A percentile compares a stretch with the other conserved stretches of the same genome.
Conservation (phyloP, 371 early-diverging fungal species). For the Mucor ambiguus region DNA sequence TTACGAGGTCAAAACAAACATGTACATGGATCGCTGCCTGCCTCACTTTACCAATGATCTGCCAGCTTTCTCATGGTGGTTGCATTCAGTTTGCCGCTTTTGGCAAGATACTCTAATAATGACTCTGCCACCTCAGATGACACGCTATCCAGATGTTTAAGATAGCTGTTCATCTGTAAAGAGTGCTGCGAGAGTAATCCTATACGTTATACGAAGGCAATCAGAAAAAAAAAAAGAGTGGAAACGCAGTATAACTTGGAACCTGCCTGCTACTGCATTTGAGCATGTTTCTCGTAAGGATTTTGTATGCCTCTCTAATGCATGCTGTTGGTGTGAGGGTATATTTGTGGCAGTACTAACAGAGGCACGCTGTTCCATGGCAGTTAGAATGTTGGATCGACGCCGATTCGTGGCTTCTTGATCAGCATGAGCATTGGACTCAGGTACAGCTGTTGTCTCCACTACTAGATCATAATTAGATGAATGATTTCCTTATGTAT, state of each 20-base stretch:
- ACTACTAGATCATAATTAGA: not conserved
- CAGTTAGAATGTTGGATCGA: slow-evolving; percentile 17
- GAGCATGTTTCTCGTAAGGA: slow-evolving; percentile 34
- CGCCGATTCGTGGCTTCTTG: not conserved
- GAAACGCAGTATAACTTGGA: not conserved
- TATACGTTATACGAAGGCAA: slow-evolving; percentile 6
- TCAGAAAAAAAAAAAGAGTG: too few relatives aligned
- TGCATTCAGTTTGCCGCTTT: slow-evolving; percentile 31
- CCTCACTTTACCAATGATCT: slow-evolving; percentile 31
- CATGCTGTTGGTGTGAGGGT: not conserved
- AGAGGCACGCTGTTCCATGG: slow-evolving; percentile 18
- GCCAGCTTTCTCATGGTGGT: slow-evolving; percentile 32
- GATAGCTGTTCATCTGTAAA: slow-evolving; percentile 8
- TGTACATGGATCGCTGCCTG: not conserved
- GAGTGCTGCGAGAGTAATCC: slow-evolving; percentile 33
- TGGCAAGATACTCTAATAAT: slow-evolving; percentile 25
- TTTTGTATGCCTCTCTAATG: slow-evolving; percentile 18
- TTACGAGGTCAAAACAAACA: not conserved
- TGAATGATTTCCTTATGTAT: not conserved
- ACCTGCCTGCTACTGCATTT: slow-evolving; percentile 30
- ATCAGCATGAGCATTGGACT: not conserved
- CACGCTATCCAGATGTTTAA: slow-evolving; percentile 17
- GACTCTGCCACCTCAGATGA: slow-evolving; percentile 35
- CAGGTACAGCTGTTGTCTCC: not conserved
- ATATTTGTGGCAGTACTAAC: not conserved